Evolutionary conservation across 352 stramenopile genomes (phyloP).

Genomic region (Albugo candida): DNA sequence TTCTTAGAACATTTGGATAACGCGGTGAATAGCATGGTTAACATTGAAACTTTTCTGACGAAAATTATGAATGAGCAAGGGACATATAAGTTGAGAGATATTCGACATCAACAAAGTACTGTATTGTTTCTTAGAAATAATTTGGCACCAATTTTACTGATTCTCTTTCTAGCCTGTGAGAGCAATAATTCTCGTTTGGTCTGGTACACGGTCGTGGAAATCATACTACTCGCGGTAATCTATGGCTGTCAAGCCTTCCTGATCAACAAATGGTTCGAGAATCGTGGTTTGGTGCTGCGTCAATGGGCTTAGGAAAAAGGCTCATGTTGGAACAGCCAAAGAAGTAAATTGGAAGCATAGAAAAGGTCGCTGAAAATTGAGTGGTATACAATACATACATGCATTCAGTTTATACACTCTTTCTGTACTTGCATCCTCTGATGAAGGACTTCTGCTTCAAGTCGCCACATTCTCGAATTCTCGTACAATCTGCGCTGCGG

Average conservation of each 20-base stretch:
- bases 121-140: neutral
- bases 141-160: neutral
- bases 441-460: neutral
- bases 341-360: neutral
- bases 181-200: constrained; percentile 66
- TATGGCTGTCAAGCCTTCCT: constrained; percentile 57
- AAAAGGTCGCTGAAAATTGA: neutral
- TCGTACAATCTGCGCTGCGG: neutral
- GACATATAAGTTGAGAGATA: constrained; percentile 49
- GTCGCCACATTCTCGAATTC: neutral
- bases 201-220: constrained; percentile 58
- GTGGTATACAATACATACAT: neutral
- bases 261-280: constrained; percentile 73
- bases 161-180: constrained; percentile 22
- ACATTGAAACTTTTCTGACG: constrained; percentile 36
- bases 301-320: constrained; percentile 29
- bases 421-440: neutral
- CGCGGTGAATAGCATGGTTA: constrained; percentile 35
- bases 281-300: constrained; percentile 46
- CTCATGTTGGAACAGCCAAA: neutral
- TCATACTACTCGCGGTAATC: constrained; percentile 38
- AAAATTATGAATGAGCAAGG: constrained; percentile 61
- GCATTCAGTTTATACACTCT: neutral
- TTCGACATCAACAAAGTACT: constrained; percentile 56
- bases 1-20: constrained; percentile 42